Base-by-base conservation (phyloP, 164 flowering plant genomes). In the Pachysandra terminalis region DNA sequence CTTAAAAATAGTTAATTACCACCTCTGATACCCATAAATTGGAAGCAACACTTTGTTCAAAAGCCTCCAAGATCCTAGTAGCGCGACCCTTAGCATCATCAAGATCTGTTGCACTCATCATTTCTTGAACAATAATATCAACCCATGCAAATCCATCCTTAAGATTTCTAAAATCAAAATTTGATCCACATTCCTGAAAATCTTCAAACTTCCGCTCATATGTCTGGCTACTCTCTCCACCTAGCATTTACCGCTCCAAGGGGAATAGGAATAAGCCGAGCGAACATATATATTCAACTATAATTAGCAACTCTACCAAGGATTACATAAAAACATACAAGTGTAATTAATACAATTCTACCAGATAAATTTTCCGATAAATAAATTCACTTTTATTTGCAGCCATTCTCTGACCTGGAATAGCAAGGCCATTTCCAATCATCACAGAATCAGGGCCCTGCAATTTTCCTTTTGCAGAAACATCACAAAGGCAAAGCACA, bases 61-160 rank as follows among this genome's bases (percentile, higher is more conserved):
- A 83, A 55, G 78, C 80, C 61, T 78, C 81, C 32, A 83, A 71
- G 28, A 80, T 75, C 67, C 72, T 77, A 19, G 80, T 60, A 35
- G 82, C 80, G 28, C 83, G 86, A 17, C 27, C 66, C 58, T 78
- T 76, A 10, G 81, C 79, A 75, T 79, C 82, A 59, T 78, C 71
- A 52, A 79, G 53, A 70, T 75, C 73, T 21, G 68, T 63, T 52
- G 81, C 74, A 54, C 41, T 79, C 73, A 61, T 73, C 80, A 81
- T 81, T 63, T 81, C 84, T 60, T 69, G 74, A 17, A 81, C 82
- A 68, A 78, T 71, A 19, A 71, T 56, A 66, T 74, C 81, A 28
- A 78, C 71, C 78, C 78, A 78, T n/a, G 72, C 40, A 23, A 75
- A 27, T 21, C 73, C 81, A 48, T 71, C 67, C 17, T 57, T 54